These are phyloP conservation scores for Trichosporon coremiiforme DNA, from an alignment of 1,284 basidiomycete species.

Conservation along the genomic window DNA sequence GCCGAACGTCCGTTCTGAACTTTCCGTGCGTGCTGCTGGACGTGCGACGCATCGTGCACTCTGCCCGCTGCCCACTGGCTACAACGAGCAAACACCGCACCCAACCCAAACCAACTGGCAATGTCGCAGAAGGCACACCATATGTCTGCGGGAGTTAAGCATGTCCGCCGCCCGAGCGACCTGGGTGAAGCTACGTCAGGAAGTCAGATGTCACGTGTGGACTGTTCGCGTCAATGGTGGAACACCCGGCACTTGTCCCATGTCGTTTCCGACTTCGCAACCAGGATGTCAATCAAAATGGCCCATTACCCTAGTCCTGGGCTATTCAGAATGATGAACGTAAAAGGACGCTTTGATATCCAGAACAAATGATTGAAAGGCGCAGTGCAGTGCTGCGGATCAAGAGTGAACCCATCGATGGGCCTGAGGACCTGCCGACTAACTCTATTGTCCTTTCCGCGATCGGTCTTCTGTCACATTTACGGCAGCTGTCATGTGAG, in stretches of 20 bases:
- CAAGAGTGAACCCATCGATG: no score
- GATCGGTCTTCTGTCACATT: neutral
- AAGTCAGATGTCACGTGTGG: neutral
- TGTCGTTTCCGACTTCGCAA: no score
- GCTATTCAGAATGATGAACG: no score
- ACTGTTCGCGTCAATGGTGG: neutral
- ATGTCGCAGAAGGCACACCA: neutral
- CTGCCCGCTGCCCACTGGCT: neutral
- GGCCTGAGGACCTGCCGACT: neutral
- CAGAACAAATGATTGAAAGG: no score
- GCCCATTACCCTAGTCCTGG: no score
- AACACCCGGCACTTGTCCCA: no score
- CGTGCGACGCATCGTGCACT: neutral
- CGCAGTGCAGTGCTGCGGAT: neutral
- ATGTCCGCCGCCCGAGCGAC: conserved; percentile 1
- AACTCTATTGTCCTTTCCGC: neutral
- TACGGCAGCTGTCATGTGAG: neutral
- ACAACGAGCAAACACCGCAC: neutral
- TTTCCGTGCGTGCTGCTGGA: neutral
- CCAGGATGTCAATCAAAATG: no score
- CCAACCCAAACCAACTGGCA: neutral
- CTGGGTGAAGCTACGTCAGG: neutral
- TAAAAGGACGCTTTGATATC: no score
- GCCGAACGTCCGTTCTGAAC: neutral
- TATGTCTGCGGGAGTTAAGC: neutral